phyloP scores from a whole-genome alignment of 495 filamentous ascomycete species.

The Penicillium verhagenii region DNA sequence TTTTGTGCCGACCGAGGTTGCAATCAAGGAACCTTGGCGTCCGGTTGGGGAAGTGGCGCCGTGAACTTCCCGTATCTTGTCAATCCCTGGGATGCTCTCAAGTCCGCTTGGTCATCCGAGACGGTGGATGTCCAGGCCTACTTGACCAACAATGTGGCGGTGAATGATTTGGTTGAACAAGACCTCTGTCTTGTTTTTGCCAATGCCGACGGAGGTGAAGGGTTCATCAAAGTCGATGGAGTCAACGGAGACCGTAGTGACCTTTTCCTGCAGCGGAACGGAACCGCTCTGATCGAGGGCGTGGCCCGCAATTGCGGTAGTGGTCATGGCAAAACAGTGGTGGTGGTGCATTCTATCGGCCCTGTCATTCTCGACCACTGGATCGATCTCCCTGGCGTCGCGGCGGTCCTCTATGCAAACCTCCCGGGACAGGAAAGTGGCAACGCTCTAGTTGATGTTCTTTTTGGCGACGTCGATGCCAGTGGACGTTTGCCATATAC shows the following conservation, averaged over 20 bases:
- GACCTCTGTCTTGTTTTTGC: conserved; percentile 68
- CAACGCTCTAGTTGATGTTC: conserved; percentile 76
- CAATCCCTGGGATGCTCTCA: conserved; percentile 65
- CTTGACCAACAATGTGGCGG: conserved; percentile 55
- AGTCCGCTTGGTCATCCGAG: conserved; percentile 56
- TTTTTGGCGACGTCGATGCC: conserved; percentile 83
- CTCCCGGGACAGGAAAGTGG: conserved; percentile 91
- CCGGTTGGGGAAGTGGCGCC: conserved; percentile 88
- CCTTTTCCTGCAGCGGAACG: conserved; percentile 72
- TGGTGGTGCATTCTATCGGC: conserved; percentile 89
- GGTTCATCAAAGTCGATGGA: conserved; percentile 59
- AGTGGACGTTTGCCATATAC: conserved; percentile 90
- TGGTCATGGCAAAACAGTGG: conserved; percentile 68
- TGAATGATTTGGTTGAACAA: conserved; percentile 39
- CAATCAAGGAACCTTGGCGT: conserved; percentile 79
- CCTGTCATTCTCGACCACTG: conserved; percentile 82
- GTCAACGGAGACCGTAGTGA: conserved; percentile 83
- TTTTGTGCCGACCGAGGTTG: conserved; percentile 72
- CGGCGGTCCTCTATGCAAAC: conserved; percentile 81
- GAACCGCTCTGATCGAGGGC: conserved; percentile 66
- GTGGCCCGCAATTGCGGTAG: conserved; percentile 70
- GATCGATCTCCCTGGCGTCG: conserved; percentile 75
- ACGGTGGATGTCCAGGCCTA: conserved; percentile 60
- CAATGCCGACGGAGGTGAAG: conserved; percentile 63
- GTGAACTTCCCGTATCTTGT: conserved; percentile 85